These are phyloP conservation scores for Paramarasmius palmivorus DNA, from an alignment of 1,284 basidiomycete species.

Conservation along the genomic window DNA sequence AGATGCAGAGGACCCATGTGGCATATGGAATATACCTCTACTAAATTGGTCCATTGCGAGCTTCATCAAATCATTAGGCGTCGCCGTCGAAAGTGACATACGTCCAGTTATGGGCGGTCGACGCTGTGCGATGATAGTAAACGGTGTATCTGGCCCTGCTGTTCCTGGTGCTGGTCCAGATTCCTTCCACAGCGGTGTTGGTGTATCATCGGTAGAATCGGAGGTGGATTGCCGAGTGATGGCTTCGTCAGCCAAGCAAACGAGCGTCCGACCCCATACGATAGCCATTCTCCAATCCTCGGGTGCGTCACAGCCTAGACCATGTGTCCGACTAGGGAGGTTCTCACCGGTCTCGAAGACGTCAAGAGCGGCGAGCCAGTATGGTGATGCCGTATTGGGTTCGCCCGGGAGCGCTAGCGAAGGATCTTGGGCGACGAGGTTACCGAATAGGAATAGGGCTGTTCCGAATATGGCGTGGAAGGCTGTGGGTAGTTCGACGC, in stretches of 20 bases:
- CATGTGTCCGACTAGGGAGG: conserved; percentile 46
- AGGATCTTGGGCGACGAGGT: conserved; percentile 52
- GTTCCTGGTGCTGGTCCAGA: conserved; percentile 5
- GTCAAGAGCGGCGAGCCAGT: conserved; percentile 65
- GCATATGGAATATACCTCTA: conserved; percentile 70
- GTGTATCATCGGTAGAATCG: conserved; percentile 15
- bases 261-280: conserved; percentile 62
- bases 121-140: conserved; percentile 49
- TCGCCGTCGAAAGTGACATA: conserved; percentile 42
- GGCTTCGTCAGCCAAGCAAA: conserved; percentile 55
- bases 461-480: conserved; percentile 66
- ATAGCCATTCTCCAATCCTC: conserved; percentile 72
- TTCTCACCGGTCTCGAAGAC: conserved; percentile 68
- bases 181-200: too few relatives aligned
- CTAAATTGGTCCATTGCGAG: conserved; percentile 69
- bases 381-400: conserved; percentile 47
- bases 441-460: conserved; percentile 61
- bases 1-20: conserved; percentile 32
- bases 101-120: conserved; percentile 54
- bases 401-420: conserved; percentile 52
- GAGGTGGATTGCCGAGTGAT: conserved; percentile 29
- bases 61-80: conserved; percentile 52
- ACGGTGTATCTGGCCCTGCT: conserved; percentile 52
- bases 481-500: conserved; percentile 54
- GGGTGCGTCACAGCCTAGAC: conserved; percentile 28